Evolutionary conservation across 2,329 filamentous ascomycete species (phyloP), one percentile per base, ranked within the genome.

Genomic region (Karstenula rhodostoma): DNA sequence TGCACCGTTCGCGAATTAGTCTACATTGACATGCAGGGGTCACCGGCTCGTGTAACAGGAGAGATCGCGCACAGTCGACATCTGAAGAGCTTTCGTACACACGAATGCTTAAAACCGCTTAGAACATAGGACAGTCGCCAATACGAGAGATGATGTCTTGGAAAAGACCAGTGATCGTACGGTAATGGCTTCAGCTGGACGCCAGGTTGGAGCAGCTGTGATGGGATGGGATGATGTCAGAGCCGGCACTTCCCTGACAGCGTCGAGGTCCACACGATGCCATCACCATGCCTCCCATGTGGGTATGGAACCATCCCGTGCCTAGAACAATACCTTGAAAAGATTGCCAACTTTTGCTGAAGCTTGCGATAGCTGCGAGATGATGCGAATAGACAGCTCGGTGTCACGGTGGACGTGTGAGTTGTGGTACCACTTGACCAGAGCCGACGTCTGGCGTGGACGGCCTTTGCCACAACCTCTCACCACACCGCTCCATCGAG

Each of bases 161-260:
- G 42, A 22, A 7, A 44, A 19, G 42, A 22, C 42, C n/a, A 35
- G 49, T 52, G 49, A 52, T 23, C 22, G 2, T 10, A n/a, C 27
- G 17, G 51, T 33, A 37, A 44, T 23, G 37, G 15, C 6, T 44
- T 44, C 51, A 54, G 37, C 51, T 54, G 27, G 13, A 27, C 48
- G 48, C 50, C 37, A 52, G 32, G 33, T 33, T 32, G 5, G 3
- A 43, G 13, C 52, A 55, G 27, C 52, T 47, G 17, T n/a, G 42
- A 27, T 23, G 42, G 42, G 42, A 27, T 23, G 42, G 42, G 40
- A 46, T 46, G 27, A 55, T 46, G 29, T 46, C 52, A 55, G 42
- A 33, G 40, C 13, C 22, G 25, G 29, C 17, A 17, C 19, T 47
- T 46, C 27, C 29, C 35, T 35, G 40, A 33, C 23, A 12, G 17